Evolutionary conservation across 345 rosid genomes (phyloP).

Genomic region (Citrus australasica): DNA sequence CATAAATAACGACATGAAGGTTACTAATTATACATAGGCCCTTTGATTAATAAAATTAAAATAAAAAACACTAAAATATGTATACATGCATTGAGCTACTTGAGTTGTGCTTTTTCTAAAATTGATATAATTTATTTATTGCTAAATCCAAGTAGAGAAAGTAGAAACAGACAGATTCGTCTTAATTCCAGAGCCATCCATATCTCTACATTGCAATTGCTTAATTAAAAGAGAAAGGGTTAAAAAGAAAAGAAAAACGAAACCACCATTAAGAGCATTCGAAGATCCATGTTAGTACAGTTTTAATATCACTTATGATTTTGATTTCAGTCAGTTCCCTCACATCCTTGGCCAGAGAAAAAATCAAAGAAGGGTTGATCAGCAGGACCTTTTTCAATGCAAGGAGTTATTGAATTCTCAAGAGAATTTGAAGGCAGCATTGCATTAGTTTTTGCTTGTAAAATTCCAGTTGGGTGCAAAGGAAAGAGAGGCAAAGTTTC

Average conservation of each 20-base stretch:
- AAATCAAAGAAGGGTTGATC: conserved; percentile 38
- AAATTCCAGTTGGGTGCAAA: conserved; percentile 48
- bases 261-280: background rate
- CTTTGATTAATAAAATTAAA: background rate
- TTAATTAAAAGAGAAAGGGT: background rate
- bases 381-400: conserved; percentile 5
- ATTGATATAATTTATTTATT: background rate
- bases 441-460: conserved; percentile 7
- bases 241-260: background rate
- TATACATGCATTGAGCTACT: background rate
- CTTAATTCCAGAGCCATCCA: background rate
- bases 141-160: background rate
- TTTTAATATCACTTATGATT: background rate
- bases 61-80: background rate
- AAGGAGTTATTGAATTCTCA: conserved; percentile 4
- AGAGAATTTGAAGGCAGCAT: background rate
- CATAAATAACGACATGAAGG: background rate
- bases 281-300: background rate
- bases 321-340: background rate
- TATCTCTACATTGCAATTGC: background rate
- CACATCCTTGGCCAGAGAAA: conserved; percentile 23
- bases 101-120: background rate
- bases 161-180: background rate
- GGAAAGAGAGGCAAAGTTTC: conserved; percentile 54
- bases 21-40: background rate